phyloP scores from a whole-genome alignment of 169 alveolate genomes.

The Cyclospora cayetanensis region DNA sequence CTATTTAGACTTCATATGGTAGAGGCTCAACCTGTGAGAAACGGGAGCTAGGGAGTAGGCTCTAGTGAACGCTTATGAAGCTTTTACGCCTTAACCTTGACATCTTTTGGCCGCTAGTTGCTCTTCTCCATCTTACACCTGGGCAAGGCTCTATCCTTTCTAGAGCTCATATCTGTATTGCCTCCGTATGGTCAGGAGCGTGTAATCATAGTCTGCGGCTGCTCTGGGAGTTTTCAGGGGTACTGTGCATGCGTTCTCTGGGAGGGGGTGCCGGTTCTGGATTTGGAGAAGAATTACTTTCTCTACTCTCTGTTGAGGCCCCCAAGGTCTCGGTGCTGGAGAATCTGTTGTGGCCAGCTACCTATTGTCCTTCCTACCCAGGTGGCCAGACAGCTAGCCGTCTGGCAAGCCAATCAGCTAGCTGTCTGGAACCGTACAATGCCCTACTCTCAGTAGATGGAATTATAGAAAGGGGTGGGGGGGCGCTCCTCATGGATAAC shows the following conservation, averaged over 20 bases:
- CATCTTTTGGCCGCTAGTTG: neutral
- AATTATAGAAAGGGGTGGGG: neutral
- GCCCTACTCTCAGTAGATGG: conserved; percentile 20
- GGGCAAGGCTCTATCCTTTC: neutral
- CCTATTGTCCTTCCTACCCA: neutral
- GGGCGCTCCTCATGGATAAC: conserved; percentile 49
- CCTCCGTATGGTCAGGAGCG: neutral
- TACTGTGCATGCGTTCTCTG: conserved; percentile 37
- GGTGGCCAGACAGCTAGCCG: conserved; percentile 30
- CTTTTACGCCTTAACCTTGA: neutral
- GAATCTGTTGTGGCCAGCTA: conserved; percentile 20
- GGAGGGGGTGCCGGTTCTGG: conserved; percentile 68
- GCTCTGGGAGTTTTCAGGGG: neutral
- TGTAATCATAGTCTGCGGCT: neutral
- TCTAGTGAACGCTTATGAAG: too few species aligned
- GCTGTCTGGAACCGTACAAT: conserved; percentile 64
- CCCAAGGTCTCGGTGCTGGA: conserved; percentile 26
- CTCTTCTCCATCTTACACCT: neutral
- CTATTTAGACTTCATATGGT: neutral
- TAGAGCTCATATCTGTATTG: neutral
- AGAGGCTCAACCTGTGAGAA: too few species aligned
- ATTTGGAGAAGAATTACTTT: conserved; percentile 7
- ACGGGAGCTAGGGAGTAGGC: too few species aligned
- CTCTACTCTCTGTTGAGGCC: neutral
- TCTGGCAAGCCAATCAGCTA: neutral